Percentiles rank a stretch among this genome's conserved stretches.
Conservation (phyloP, 2,329 filamentous ascomycete species). For the Emmonsiellopsis sp. region DNA sequence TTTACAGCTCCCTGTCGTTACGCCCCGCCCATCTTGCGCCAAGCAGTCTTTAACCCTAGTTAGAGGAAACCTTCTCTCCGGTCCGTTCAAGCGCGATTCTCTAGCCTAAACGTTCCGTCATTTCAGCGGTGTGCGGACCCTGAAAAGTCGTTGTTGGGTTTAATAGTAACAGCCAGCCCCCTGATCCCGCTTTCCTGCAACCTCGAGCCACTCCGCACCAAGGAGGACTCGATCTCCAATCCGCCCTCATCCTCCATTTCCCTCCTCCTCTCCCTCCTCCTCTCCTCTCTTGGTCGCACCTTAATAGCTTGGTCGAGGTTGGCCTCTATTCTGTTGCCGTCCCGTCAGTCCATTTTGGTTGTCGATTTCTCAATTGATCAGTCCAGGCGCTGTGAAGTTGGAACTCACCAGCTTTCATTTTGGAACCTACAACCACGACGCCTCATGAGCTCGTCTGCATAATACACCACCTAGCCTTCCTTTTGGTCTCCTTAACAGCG, state of each 20-base stretch:
- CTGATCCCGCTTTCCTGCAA: background rate
- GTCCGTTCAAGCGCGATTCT: background rate
- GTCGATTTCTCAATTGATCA: background rate
- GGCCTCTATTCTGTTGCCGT: background rate
- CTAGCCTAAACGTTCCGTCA: background rate
- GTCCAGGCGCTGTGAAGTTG: background rate
- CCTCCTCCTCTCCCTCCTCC: background rate
- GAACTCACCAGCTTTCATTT: background rate
- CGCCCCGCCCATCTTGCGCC: background rate
- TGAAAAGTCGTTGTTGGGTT: background rate
- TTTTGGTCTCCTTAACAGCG: background rate
- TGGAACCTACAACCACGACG: background rate
- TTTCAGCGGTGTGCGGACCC: conserved; percentile 2
- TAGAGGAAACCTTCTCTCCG: background rate
- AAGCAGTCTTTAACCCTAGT: background rate
- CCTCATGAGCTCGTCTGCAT: background rate
- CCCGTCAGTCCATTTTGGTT: background rate
- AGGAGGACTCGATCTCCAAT: background rate
- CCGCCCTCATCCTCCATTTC: background rate
- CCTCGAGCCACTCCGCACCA: background rate
- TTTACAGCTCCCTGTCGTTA: background rate
- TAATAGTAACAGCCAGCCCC: background rate
- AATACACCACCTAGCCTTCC: background rate
- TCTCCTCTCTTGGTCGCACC: background rate
- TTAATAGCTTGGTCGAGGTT: background rate